Evolutionary conservation across 192 early-diverging fungal genomes (phyloP).

Genomic region (Dissophora ornata): DNA sequence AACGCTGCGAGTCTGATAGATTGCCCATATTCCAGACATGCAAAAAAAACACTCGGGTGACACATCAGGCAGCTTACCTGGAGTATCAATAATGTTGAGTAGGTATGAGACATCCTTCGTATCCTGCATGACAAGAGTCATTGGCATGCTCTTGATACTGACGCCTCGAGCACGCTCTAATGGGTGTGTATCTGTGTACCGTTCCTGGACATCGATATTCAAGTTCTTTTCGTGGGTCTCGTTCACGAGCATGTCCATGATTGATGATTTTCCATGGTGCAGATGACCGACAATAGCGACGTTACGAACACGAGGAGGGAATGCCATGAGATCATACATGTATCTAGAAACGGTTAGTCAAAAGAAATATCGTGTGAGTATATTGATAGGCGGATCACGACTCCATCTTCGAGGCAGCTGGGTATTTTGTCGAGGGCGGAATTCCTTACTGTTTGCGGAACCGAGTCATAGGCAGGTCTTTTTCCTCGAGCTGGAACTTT

Average conservation of each 20-base stretch:
- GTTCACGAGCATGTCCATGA: slow-evolving; percentile 92
- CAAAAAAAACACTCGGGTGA: too few relatives aligned
- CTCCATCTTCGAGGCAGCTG: too few relatives aligned
- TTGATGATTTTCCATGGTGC: slow-evolving; percentile 96
- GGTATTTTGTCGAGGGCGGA: too few relatives aligned
- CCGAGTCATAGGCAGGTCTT: slow-evolving; percentile 84
- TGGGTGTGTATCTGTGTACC: slow-evolving; percentile 94
- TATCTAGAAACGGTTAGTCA: slow-evolving; percentile 60
- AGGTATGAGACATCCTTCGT: slow-evolving; percentile 88
- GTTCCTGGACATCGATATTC: slow-evolving; percentile 59
- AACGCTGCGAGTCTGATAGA: background rate
- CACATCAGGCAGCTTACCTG: slow-evolving; percentile 68
- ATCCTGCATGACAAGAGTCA: slow-evolving; percentile 90
- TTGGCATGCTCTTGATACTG: slow-evolving; percentile 93
- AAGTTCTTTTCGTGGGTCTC: slow-evolving; percentile 80
- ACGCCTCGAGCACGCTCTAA: slow-evolving; percentile 91
- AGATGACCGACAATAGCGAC: slow-evolving; percentile 93
- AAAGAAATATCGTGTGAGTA: background rate
- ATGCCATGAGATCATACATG: slow-evolving; percentile 82
- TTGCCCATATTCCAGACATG: too few relatives aligned
- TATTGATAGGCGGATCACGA: too few relatives aligned
- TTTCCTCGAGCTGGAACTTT: slow-evolving; percentile 89
- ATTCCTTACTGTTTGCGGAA: slow-evolving; percentile 86
- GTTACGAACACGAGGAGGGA: slow-evolving; percentile 88
- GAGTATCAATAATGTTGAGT: slow-evolving; percentile 93